These are phyloP conservation scores for Malassezia sympodialis DNA, from an alignment of 1,284 basidiomycete species.

Conservation along the genomic window DNA sequence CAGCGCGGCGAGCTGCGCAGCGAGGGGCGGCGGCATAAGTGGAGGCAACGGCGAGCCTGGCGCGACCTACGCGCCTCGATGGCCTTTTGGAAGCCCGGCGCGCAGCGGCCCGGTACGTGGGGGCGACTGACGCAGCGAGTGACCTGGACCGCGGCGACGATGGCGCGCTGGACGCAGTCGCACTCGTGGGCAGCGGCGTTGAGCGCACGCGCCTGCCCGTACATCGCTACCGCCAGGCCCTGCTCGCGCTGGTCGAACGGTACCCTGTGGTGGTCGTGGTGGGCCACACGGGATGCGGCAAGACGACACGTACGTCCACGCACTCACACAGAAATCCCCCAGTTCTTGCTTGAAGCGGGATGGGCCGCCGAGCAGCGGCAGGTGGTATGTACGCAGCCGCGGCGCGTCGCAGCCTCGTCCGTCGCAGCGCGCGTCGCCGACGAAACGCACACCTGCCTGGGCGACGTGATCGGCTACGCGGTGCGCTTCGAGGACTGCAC, in stretches of 20 bases:
- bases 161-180: slow-evolving; percentile 32
- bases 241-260: slow-evolving; percentile 73
- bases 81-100: slow-evolving; percentile 44
- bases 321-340: slow-evolving; percentile 65
- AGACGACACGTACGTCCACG: slow-evolving; percentile 29
- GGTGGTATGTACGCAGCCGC: slow-evolving; percentile 48
- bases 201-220: slow-evolving; percentile 68
- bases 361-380: slow-evolving; percentile 41
- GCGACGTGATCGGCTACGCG: slow-evolving; percentile 61
- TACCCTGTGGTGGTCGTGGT: slow-evolving; percentile 69
- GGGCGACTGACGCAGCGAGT: slow-evolving; percentile 51
- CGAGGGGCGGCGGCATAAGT: slow-evolving; percentile 3
- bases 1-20: slow-evolving; percentile 19
- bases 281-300: slow-evolving; percentile 36
- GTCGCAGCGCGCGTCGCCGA: slow-evolving; percentile 49
- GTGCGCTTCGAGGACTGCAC: slow-evolving; percentile 50
- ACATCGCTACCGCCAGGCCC: slow-evolving; percentile 67
- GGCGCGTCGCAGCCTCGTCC: slow-evolving; percentile 46
- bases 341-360: slow-evolving; percentile 76
- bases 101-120: slow-evolving; percentile 42
- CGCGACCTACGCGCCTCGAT: slow-evolving; percentile 4
- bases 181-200: neutral
- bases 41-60: neutral
- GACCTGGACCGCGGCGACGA: slow-evolving; percentile 69
- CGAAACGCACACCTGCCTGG: slow-evolving; percentile 54